Base-by-base conservation (phyloP, 2,329 filamentous ascomycete species). In the Cladosporium sp. region DNA sequence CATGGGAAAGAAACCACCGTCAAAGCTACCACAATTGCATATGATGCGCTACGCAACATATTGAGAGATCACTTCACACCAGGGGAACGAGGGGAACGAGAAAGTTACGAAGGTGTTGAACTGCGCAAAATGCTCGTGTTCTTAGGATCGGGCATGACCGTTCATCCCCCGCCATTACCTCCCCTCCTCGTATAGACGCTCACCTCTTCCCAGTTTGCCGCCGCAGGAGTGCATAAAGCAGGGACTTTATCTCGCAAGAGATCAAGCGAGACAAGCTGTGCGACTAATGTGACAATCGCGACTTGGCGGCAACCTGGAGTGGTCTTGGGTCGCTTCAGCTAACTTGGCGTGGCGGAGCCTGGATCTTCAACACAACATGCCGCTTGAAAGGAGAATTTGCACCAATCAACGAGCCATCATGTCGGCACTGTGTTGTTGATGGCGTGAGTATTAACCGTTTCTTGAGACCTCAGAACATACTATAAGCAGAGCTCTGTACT, bases 321-420 rank as follows among this genome's bases (percentile, higher is more conserved):
- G n/a, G 40, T 42, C 40, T 42, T 42, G 40, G 24, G 17, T 27
- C 40, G 40, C 40, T 42, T 42, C 40, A 27, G 20, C 22, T 11
- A 2, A 13, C 40, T 42, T 42, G 40, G 40, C 40, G 18, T 24
- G 1, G 40, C 40, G n/a, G 40, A 22, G 40, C 40, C 40, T 22
- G 29, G 40, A 17, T 24, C 22, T 27, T 27, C 22, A 9, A 27
- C n/a, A n/a, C n/a, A 27, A 27, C 9, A 9, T 27, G 22, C 9
- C 9, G 22, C 5, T 27, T 27, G 4, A 27, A 27, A n/a, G 4
- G 40, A 24, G 13, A 36, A n/a, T 18, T 7, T 37, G 34, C 34
- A 15, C 34, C 13, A 18, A 37, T 37, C 13, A 15, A 15, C 9
- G 5, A 27, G n/a, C n/a, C 22, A 27, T 27, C n/a, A n/a, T n/a